Conservation (phyloP, 495 filamentous ascomycete genomes). For the Neurospora sp. region DNA sequence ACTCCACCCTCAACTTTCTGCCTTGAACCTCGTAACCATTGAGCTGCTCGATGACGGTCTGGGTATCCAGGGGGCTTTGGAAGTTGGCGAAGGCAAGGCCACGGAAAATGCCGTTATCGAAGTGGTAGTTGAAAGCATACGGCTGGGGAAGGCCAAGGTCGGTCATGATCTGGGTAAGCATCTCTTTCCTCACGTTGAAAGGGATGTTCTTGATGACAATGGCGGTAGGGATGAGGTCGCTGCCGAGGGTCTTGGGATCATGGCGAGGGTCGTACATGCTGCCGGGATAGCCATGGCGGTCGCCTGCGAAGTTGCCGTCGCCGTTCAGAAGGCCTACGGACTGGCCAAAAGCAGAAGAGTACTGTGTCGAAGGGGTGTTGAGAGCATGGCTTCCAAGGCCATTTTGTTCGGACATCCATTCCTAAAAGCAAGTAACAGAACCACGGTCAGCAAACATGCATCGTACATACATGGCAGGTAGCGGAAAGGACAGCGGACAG, state of each 20-base stretch:
- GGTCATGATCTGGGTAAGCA: constrained; percentile 84
- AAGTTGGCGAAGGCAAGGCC: constrained; percentile 98
- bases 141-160: constrained; percentile 82
- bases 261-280: constrained; percentile 26
- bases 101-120: constrained; percentile 95
- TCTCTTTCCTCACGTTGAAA: constrained; percentile 96
- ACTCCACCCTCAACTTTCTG: constrained; percentile 88
- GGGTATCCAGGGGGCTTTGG: constrained; percentile 87
- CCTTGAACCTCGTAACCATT: constrained; percentile 95
- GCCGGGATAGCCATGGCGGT: constrained; percentile 19
- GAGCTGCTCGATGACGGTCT: constrained; percentile 76
- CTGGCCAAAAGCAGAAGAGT: constrained; percentile 16
- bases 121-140: constrained; percentile 99
- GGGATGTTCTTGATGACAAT: constrained; percentile 99
- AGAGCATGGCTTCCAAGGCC: constrained; percentile 31
- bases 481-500: background rate
- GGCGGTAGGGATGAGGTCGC: constrained; percentile 88
- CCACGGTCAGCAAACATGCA: background rate
- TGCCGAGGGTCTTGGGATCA: constrained; percentile 25
- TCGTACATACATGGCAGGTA: background rate
- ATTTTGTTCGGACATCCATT: constrained; percentile 37
- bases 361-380: constrained; percentile 26
- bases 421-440: constrained; percentile 21
- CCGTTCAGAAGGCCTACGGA: constrained; percentile 23
- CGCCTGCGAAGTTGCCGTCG: constrained; percentile 15